phyloP scores from a whole-genome alignment of 1,284 basidiomycete species.

The Puccinia brachypodii region DNA sequence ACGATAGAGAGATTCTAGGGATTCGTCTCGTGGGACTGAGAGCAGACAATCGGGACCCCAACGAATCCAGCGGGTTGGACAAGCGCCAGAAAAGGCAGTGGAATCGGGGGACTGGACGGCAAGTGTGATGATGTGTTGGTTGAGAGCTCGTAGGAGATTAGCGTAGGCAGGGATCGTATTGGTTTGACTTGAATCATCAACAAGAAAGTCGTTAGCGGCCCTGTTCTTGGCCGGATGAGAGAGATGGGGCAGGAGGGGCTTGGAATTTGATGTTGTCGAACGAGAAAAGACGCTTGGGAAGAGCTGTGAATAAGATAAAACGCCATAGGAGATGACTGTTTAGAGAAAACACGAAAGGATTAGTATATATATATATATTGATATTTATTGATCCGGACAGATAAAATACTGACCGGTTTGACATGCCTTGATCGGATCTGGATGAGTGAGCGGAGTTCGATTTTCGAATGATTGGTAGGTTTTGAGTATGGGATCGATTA shows the following conservation, averaged over 20 bases:
- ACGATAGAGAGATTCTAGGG: slow-evolving; percentile 22
- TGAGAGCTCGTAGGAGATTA: slow-evolving; percentile 31
- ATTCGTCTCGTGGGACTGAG: slow-evolving; percentile 24
- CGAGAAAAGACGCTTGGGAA: slow-evolving; percentile 24
- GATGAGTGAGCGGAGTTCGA: not conserved
- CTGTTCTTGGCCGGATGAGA: slow-evolving; percentile 40
- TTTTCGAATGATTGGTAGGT: not conserved
- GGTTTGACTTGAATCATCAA: slow-evolving; percentile 8
- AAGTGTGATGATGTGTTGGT: slow-evolving; percentile 23
- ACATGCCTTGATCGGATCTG: not conserved
- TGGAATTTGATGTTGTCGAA: slow-evolving; percentile 12
- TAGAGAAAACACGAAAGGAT: not conserved
- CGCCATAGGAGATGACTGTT: slow-evolving; percentile 28
- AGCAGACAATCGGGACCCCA: slow-evolving; percentile 41
- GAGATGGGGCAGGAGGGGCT: slow-evolving; percentile 39
- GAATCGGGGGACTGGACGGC: slow-evolving; percentile 28
- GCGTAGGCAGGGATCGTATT: slow-evolving; percentile 22
- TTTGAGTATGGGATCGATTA: slow-evolving; percentile 1
- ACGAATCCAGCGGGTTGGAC: slow-evolving; percentile 30
- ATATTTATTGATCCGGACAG: not conserved
- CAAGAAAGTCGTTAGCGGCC: slow-evolving; percentile 31
- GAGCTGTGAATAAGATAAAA: slow-evolving; percentile 33
- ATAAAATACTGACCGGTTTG: not conserved
- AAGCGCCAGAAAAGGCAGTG: not conserved
- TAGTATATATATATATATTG: not conserved